Evolutionary conservation across 139 green algal genomes (phyloP), one percentile per base, ranked within the genome.

Genomic region (Volvox reticuliferus): DNA sequence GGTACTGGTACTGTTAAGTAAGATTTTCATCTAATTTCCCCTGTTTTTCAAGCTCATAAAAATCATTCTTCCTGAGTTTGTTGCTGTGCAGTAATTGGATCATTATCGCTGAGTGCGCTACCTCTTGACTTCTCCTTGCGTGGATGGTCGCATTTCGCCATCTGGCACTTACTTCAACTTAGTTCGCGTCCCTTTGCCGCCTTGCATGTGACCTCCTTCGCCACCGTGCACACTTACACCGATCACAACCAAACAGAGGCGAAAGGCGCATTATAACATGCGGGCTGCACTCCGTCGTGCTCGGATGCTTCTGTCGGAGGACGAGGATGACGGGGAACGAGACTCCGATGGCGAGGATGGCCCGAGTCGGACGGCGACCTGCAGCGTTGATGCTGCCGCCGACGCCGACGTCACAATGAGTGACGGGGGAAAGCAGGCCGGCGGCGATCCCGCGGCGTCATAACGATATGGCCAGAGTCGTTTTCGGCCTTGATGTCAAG

Each of bases 251-350:
- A 21, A 0, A 16, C 86, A 90, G 86, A 37, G 86, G 50, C 86
- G 86, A 1, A 30, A 5, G 21, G 50, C 50, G 30, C 86, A 90
- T 55, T 90, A 90, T 69, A 90, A 90, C 86, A 90, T 90, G 86
- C 71, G 86, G 5, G 71, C 50, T 1, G 86, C 86, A 9, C 86
- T 90, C 20, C 73, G 50, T 12, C 19, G 65, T 21, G 86, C 86
- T 13, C 50, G 50, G 1, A 22, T 75, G 44, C 73, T 90, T 30
- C 69, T 90, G 73, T 77, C 50, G 3, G 86, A 90, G 73, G 86
- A 90, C 50, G 86, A 75, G 12, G 73, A 76, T 32, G 86, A 21
- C 0, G 71, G 37, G 28, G 17, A 17, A 16, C 68, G n/a, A 1
- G 33, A 2, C 12, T 67, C 67, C 0, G 67, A 30, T 0, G 35